Base-by-base conservation (phyloP, 352 stramenopile species). In the Ophiocytium majus region DNA sequence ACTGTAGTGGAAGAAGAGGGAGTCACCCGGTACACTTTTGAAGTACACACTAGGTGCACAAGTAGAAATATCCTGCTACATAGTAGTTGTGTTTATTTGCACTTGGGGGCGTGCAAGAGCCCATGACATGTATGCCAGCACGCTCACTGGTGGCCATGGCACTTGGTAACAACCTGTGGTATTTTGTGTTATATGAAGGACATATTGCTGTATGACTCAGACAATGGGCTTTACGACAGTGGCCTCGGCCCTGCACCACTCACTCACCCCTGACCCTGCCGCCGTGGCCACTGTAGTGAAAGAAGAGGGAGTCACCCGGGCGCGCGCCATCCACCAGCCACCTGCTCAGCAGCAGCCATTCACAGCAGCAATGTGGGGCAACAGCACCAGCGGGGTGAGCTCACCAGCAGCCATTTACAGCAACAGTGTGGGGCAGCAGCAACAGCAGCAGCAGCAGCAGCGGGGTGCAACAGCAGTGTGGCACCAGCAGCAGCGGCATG, bases 1-100 rank as follows among this genome's bases (percentile, higher is more conserved):
- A 10, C 33, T 82, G 80, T 86, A 89, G 74, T 88, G 84, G 31
- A 89, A 89, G 64, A 89, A 89, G n/a, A 89, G 85, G 0, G 76
- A 82, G 74, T 89, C 86, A n/a, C 86, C 86, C n/a, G 50, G 31
- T n/a, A n/a, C n/a, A n/a, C n/a, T n/a, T n/a, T n/a, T n/a, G n/a
- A n/a, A n/a, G n/a, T n/a, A n/a, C n/a, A n/a, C n/a, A n/a, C n/a
- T n/a, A n/a, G n/a, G n/a, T n/a, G n/a, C n/a, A n/a, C n/a, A n/a
- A n/a, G n/a, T n/a, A n/a, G n/a, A n/a, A n/a, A n/a, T n/a, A n/a
- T n/a, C n/a, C n/a, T n/a, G n/a, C n/a, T n/a, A n/a, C n/a, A n/a
- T n/a, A n/a, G n/a, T n/a, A n/a, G n/a, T n/a, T n/a, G n/a, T n/a
- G n/a, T n/a, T n/a, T n/a, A n/a, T n/a, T n/a, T n/a, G n/a, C n/a